Base-by-base conservation (phyloP, 2,329 filamentous ascomycete genomes). In the Ophiostoma tasmaniense region DNA sequence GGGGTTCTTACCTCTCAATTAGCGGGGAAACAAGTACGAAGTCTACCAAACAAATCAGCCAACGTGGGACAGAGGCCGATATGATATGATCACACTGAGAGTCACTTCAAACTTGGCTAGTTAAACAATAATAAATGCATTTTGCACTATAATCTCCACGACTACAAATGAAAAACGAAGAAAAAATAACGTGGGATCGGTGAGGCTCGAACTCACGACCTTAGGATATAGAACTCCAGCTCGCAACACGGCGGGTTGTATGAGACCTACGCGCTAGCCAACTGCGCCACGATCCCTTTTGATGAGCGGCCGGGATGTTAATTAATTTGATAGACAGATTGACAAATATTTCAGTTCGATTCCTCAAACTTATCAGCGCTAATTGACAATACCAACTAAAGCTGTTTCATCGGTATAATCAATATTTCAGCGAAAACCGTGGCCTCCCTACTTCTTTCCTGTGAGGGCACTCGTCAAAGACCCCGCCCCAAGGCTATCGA, bases 151-250 rank as follows among this genome's bases (percentile, higher is more conserved):
- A 14, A 42, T 42, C 14, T 13, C 39, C 17, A n/a, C n/a, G n/a
- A n/a, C n/a, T n/a, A n/a, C n/a, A n/a, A n/a, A n/a, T n/a, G n/a
- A n/a, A n/a, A n/a, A 42, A 42, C 5, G 39, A 45, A 45, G 13
- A 55, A 66, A 66, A 33, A 66, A 66, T 4, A 2, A 25, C 10
- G 20, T 71, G 71, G 70, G 70, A 70, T 70, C 71, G 70, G 71
- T 71, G 71, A 72, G 71, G 71, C 70, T 72, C 71, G 70, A 72
- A 71, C 71, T 72, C 70, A 71, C 71, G 71, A 72, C 71, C 71
- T 71, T 71, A 72, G 68, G 71, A 72, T 72, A 64, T 62, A 62
- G 22, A 25, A 28, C 50, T 55, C n/a, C 5, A 13, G 10, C 25
- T 2, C 13, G 50, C n/a, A 10, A 4, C 8, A 22, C 22, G 45